Conservation (phyloP, 2,329 filamentous ascomycete species). For the Dactylellina sp. region DNA sequence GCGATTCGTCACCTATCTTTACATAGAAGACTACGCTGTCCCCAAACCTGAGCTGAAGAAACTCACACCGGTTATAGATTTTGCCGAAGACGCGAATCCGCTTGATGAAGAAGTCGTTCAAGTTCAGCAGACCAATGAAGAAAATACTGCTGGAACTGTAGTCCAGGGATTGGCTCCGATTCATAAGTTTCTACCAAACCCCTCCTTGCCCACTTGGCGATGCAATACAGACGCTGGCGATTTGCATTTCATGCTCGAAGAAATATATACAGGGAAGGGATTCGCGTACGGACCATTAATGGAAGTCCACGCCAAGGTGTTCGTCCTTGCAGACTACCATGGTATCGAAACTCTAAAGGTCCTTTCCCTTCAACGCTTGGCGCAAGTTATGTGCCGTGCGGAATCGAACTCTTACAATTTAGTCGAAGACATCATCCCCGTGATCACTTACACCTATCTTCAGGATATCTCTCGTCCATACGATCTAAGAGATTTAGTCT, state of each 20-base stretch:
- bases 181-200: conserved; percentile 11
- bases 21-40: conserved; percentile 37
- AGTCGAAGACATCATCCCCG: conserved; percentile 16
- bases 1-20: conserved; percentile 28
- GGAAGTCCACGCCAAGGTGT: conserved; percentile 30
- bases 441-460: conserved; percentile 28
- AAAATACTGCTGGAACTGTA: not conserved
- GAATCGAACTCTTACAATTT: conserved; percentile 9
- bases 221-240: conserved; percentile 36
- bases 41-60: conserved; percentile 19
- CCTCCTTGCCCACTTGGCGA: conserved; percentile 32
- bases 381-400: conserved; percentile 17
- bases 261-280: not conserved
- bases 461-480: conserved; percentile 9
- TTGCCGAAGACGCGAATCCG: not conserved
- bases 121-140: not conserved
- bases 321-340: conserved; percentile 37
- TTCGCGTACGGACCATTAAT: conserved; percentile 19
- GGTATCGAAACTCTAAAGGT: conserved; percentile 9
- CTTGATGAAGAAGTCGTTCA: too few species aligned
- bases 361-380: conserved; percentile 31
- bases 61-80: too few species aligned
- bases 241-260: conserved; percentile 3
- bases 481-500: conserved; percentile 28
- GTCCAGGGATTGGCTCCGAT: conserved; percentile 25